Conservation (phyloP, 2,329 filamentous ascomycete genomes). For the Fusarium redolens region DNA sequence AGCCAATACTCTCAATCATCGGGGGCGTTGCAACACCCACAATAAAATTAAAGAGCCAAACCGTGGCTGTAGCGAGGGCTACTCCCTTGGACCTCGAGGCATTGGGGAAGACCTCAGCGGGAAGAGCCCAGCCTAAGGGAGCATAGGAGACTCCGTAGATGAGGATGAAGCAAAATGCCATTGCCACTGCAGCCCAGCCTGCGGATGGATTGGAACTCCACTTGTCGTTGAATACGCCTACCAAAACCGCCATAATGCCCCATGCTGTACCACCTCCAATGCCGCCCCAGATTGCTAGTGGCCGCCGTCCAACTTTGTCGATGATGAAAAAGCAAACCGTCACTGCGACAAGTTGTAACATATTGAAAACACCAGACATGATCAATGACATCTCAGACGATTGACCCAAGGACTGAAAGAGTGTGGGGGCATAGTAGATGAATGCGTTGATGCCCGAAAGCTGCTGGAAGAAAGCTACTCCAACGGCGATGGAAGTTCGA, state of each 20-base stretch:
- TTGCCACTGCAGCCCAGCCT: conserved; percentile 33
- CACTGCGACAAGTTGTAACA: conserved; percentile 47
- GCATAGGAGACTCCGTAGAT: conserved; percentile 43
- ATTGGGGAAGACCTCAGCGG: conserved; percentile 52
- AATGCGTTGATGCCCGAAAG: conserved; percentile 34
- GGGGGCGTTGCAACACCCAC: conserved; percentile 64
- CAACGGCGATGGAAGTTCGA: conserved; percentile 24
- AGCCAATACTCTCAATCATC: conserved; percentile 61
- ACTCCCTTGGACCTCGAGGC: conserved; percentile 52
- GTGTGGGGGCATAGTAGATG: conserved; percentile 45
- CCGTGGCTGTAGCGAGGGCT: conserved; percentile 47
- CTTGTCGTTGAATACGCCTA: conserved; percentile 24
- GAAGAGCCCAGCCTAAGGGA: conserved; percentile 51
- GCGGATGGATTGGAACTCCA: conserved; percentile 19
- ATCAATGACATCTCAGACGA: conserved; percentile 45
- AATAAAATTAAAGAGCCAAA: conserved; percentile 53
- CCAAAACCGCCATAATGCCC: conserved; percentile 32
- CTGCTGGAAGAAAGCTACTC: conserved; percentile 42
- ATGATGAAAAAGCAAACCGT: conserved; percentile 45
- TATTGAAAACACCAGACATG: conserved; percentile 50
- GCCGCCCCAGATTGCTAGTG: conserved; percentile 33
- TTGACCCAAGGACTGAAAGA: conserved; percentile 46
- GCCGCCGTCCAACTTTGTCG: conserved; percentile 48
- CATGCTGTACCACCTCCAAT: conserved; percentile 14
- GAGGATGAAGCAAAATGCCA: conserved; percentile 15